These are phyloP conservation scores for Lentinula lateritia DNA, from an alignment of 768 basidiomycete genomes.

Conservation along the genomic window DNA sequence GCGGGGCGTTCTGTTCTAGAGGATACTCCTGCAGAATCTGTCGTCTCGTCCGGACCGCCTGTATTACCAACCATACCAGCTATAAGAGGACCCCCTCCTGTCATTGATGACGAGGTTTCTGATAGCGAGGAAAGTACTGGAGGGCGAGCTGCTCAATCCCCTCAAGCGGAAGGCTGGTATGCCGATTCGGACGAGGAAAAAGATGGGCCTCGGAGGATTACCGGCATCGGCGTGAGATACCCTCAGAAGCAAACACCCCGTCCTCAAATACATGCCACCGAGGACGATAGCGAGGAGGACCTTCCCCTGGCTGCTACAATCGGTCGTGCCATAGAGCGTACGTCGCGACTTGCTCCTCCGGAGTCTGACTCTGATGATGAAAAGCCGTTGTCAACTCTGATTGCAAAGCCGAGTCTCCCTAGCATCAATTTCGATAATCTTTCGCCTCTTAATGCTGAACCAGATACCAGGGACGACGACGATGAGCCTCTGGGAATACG, in stretches of 20 bases:
- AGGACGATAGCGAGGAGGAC: conserved; percentile 74
- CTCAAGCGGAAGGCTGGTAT: conserved; percentile 32
- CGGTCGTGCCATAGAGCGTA: conserved; percentile 47
- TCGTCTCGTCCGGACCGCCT: conserved; percentile 33
- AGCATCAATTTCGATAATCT: conserved; percentile 36
- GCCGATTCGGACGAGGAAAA: conserved; percentile 61
- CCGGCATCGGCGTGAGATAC: conserved; percentile 54
- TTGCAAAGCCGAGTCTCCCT: conserved; percentile 41
- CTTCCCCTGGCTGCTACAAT: conserved; percentile 65
- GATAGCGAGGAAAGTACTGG: conserved; percentile 47
- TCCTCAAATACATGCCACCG: conserved; percentile 15
- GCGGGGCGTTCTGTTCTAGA: conserved; percentile 6
- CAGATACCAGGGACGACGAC: conserved; percentile 56
- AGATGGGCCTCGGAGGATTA: conserved; percentile 45
- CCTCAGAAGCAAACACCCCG: conserved; percentile 23
- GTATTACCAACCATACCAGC: conserved; percentile 39
- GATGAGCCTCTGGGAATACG: conserved; percentile 69
- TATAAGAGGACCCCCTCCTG: conserved; percentile 31
- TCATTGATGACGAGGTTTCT: conserved; percentile 44
- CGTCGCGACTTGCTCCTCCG: conserved; percentile 19
- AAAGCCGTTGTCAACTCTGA: conserved; percentile 58
- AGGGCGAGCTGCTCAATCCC: conserved; percentile 9
- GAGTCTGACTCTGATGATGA: conserved; percentile 64
- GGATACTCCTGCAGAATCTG: conserved; percentile 12
- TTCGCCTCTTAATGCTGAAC: conserved; percentile 11